Evolutionary conservation across 192 early-diverging fungal species (phyloP).

Genomic region (Geosiphon pyriformis): DNA sequence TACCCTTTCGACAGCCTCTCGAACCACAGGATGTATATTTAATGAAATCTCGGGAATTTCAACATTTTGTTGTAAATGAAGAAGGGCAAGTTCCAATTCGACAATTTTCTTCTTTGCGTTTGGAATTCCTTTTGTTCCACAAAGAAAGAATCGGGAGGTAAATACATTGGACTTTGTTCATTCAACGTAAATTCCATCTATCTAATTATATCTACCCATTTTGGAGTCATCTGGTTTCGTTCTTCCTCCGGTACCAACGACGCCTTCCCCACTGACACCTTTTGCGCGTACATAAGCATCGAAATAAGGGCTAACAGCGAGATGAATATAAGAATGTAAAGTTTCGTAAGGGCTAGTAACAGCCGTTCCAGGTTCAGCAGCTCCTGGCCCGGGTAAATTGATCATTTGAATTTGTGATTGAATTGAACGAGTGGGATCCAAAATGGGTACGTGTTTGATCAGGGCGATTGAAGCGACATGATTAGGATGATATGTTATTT

Average conservation of each 20-base stretch:
- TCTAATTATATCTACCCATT: slow-evolving; percentile 49
- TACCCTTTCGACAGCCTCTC: slow-evolving; percentile 54
- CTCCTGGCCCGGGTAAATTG: slow-evolving; percentile 74
- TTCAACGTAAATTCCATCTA: no score
- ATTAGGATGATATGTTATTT: slow-evolving; percentile 66
- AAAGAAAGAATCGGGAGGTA: no score
- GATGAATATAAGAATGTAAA: slow-evolving; percentile 86
- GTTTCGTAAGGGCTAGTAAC: slow-evolving; percentile 74
- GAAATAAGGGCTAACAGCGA: slow-evolving; percentile 93
- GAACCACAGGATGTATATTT: slow-evolving; percentile 80
- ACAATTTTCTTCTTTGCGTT: slow-evolving; percentile 99
- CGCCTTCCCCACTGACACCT: slow-evolving; percentile 46
- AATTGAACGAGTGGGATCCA: slow-evolving; percentile 69
- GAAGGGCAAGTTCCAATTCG: slow-evolving; percentile 91
- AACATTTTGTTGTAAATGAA: slow-evolving; percentile 96
- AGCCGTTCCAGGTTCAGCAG: slow-evolving; percentile 40
- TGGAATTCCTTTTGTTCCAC: slow-evolving; percentile 62
- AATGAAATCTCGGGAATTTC: slow-evolving; percentile 93
- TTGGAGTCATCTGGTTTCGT: slow-evolving; percentile 66
- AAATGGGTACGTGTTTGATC: slow-evolving; percentile 67
- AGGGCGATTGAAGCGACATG: slow-evolving; percentile 72
- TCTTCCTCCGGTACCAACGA: slow-evolving; percentile 32
- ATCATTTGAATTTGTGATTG: slow-evolving; percentile 84
- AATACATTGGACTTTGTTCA: no score
- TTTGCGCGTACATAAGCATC: slow-evolving; percentile 84